Base-by-base conservation (phyloP, 1,284 basidiomycete genomes). In the Retiboletus flavoniger region DNA sequence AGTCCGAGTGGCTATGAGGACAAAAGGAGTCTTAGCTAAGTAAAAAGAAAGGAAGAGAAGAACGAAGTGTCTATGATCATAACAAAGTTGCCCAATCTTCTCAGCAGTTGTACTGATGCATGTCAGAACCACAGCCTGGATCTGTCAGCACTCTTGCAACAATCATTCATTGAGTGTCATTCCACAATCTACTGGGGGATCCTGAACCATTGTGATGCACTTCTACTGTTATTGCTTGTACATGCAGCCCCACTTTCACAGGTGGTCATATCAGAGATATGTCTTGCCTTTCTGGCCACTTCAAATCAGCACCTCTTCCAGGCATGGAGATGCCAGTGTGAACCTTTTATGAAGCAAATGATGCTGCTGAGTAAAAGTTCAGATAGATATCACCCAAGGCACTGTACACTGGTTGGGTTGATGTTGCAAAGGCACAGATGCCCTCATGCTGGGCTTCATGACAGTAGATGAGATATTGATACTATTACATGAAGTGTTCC, bases 131-230 rank as follows among this genome's bases (percentile, higher is more conserved):
- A 75, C 28, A 62, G 61, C 24, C 54, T 82, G 16, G 69, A 75
- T 16, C 67, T 82, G 29, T 67, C 80, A 0, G 57, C 71, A 0
- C 65, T 88, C 32, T 66, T 88, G 8, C 86, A 88, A 60, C 81
- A 86, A 39, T 75, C 71, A 39, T 81, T 71, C n/a, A 81, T 88
- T 45, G 86, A 88, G 63, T 75, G 73, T 0, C 83, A 83, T 59
- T 81, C 81, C 0, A 81, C 85, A 0, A 62, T 89, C 1, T 88
- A 88, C 58, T 89, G 87, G 87, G 82, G 81, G 0, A 82, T 89
- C 57, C 67, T 89, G 28, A 87, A 83, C 53, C 72, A 70, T 0
- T 58, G 65, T 0, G 56, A 70, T 4, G 66, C 71, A 11, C 62
- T 74, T 6, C 66, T 84, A 9, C 74, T 75, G 8, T 68, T 76